Evolutionary conservation across 163 green algal species (phyloP), one percentile per base, ranked within the genome.

Genomic region (Coccomyxa subellipsoidea): DNA sequence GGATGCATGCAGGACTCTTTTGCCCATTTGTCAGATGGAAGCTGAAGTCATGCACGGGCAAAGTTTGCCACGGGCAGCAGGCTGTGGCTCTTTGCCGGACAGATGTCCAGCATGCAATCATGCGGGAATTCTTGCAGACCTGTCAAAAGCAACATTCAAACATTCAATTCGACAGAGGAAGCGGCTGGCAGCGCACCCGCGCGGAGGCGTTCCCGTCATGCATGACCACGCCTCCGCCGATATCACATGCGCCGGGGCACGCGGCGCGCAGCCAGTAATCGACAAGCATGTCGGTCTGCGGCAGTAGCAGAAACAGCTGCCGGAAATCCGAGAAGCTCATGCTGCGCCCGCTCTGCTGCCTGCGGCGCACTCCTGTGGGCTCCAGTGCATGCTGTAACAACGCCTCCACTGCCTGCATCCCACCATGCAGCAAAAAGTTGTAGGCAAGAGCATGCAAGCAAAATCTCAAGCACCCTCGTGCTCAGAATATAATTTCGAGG

Each of bases 251-350:
- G 71, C 40, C 83, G 66, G 73, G 80, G 78, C 80, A 82, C 25
- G 66, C 38, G 25, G 81, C 77, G 34, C 77, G 83, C 23, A 94
- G 38, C 87, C 87, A 96, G 86, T 95, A 96, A 69, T 95, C 88
- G 37, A 92, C 85, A 23, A 94, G 76, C 82, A 92, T 87, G 69
- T 90, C 86, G n/a, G 87, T 87, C 81, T 79, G 66, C 38, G 87
- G 82, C 77, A 94, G 84, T 76, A 95, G 79, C 84, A 94, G 83
- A 84, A 95, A 94, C 76, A 94, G 93, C 59, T 87, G 78, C 2
- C 91, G 83, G 84, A 94, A 95, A 76, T 92, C 72, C 9, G 35
- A 7, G 4, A 71, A 80, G 27, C 21, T 69, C 23, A 80, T 80
- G 38, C 76, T 36, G 76, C 38, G 25, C 29, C 36, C 12, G 81